Base-by-base conservation (phyloP, 257 asterid species). In the Dorcoceras hygrometricum region DNA sequence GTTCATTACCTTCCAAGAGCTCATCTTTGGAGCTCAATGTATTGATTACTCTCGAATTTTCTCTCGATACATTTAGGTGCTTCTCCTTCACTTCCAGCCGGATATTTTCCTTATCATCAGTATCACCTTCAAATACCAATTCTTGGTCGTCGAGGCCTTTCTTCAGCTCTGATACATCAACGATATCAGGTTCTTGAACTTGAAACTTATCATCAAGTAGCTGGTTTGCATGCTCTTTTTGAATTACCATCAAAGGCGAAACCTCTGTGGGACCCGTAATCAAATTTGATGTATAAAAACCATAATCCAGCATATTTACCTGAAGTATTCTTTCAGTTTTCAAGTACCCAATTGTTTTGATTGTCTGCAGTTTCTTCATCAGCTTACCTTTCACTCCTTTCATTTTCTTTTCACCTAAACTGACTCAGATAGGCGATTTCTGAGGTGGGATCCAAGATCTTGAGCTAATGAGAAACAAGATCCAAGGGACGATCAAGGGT, bases 321-420 rank as follows among this genome's bases (percentile, higher is more conserved):
- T 81, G 91, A 20, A 88, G 89, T 23, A 86, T 68, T 57, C 85
- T 82, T 31, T 94, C 96, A 8, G 95, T 90, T 53, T 86, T 87
- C 69, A 85, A 36, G 68, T 86, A 85, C 62, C 91, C 92, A 23
- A 90, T 87, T 10, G 89, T 8, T 65, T 94, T 94, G 48, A 94
- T 71, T 8, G 99, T 90, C 81, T 82, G 83, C 73, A 94, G 70
- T 66, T 86, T 90, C 84, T 87, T 94, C 46, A 94, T 65, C 4
- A 90, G 78, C 80, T 85, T 94, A 14, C 98, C 96, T 73, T 88
- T 94, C 81, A 94, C 79, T 43, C 78, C 77, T 79, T 77, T 88
- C 97, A 90, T 94, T 69, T 69, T 66, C 57, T 58, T 25, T 16
- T 23, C 56, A 23, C 18, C 54, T 32, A 34, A 25, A 22, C 53